phyloP scores from a whole-genome alignment of 2,329 filamentous ascomycete genomes.

The Teratosphaeria destructans region DNA sequence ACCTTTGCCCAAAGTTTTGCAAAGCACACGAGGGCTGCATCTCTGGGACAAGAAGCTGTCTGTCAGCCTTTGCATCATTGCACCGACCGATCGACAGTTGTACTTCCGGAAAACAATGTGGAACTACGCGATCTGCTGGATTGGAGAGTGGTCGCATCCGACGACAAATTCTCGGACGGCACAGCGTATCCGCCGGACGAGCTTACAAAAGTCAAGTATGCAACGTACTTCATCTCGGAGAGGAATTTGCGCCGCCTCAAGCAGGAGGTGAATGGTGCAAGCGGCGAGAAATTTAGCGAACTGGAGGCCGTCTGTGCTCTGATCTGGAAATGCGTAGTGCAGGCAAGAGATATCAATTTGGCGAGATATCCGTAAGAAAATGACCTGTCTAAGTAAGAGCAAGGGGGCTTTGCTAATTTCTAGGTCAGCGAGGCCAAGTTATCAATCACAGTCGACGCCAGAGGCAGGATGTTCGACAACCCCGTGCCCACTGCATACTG shows the following conservation, averaged over 20 bases:
- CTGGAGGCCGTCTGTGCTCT: constrained; percentile 5
- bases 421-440: constrained; percentile 3
- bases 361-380: background rate
- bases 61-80: background rate
- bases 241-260: background rate
- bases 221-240: constrained; percentile 6
- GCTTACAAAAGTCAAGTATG: background rate
- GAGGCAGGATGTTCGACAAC: constrained; percentile 1
- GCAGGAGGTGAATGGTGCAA: background rate
- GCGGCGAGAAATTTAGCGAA: background rate
- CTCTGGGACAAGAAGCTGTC: background rate
- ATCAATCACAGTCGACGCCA: constrained; percentile 6
- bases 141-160: background rate
- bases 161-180: background rate
- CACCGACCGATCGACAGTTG: background rate
- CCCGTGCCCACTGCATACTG: constrained; percentile 1
- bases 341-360: constrained; percentile 1
- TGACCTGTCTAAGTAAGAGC: background rate
- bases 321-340: constrained; percentile 4
- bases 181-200: background rate
- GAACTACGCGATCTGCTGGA: background rate
- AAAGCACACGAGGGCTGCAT: background rate
- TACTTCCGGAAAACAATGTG: background rate
- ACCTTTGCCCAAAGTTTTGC: background rate
- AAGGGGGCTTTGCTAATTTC: background rate